These are phyloP conservation scores for Theileria orientalis DNA, from an alignment of 169 alveolate genomes.

Conservation along the genomic window DNA sequence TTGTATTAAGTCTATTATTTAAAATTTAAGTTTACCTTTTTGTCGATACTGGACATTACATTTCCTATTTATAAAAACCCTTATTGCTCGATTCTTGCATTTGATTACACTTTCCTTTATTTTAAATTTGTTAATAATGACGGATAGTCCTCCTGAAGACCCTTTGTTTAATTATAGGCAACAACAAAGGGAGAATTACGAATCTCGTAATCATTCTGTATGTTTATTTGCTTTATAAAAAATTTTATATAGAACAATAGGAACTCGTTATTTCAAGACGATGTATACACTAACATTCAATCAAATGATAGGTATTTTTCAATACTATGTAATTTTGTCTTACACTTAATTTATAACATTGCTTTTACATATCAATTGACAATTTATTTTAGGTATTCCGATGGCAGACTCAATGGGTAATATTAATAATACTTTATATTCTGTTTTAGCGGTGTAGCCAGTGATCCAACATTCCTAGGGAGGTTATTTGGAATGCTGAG, in stretches of 20 bases:
- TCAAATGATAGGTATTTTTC: background rate
- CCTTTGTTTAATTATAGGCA: background rate
- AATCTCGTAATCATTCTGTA: background rate
- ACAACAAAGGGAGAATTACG: conserved; percentile 19
- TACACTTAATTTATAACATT: too few relatives aligned
- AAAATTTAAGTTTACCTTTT: background rate
- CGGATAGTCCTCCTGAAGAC: background rate
- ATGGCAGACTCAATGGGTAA: too few relatives aligned
- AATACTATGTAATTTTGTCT: too few relatives aligned
- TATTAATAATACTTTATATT: too few relatives aligned
- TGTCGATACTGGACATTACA: too few relatives aligned
- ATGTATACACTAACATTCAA: background rate
- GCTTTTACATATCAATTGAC: background rate
- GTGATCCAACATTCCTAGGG: too few relatives aligned
- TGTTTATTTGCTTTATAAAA: background rate
- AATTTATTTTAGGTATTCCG: background rate
- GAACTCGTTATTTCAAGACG: conserved; percentile 5
- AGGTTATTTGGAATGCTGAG: too few relatives aligned
- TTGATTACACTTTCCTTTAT: background rate
- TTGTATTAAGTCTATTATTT: background rate
- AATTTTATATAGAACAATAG: background rate
- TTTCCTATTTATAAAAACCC: background rate
- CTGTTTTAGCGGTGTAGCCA: too few relatives aligned
- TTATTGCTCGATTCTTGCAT: background rate
- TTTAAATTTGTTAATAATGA: too few relatives aligned